Percentiles rank a stretch among this genome's conserved stretches.
These are phyloP conservation scores for Magnaporthiopsis incrustans DNA, from an alignment of 2,329 filamentous ascomycete genomes.

Conservation along the genomic window DNA sequence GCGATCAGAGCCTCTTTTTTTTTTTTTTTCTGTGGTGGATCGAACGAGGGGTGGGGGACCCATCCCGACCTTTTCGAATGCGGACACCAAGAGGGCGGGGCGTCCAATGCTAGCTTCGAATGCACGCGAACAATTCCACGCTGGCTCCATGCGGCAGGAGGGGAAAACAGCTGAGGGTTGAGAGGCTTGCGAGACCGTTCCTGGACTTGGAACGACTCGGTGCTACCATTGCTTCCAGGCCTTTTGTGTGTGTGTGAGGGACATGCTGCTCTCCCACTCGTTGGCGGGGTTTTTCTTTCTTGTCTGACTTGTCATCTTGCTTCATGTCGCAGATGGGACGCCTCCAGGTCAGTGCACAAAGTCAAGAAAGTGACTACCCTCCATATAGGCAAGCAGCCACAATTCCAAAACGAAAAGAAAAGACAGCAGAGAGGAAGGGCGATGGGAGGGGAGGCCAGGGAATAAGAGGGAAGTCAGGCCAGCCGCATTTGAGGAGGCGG, in stretches of 20 bases:
- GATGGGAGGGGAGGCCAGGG: background rate
- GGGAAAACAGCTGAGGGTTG: background rate
- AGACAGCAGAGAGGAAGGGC: no score
- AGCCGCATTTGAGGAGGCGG: background rate
- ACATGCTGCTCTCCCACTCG: background rate
- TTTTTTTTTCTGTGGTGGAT: background rate
- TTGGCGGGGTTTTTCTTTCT: background rate
- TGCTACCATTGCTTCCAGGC: no score
- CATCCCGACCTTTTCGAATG: background rate
- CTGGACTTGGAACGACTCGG: background rate
- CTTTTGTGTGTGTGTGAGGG: background rate
- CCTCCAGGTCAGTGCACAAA: no score
- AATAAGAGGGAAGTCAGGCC: background rate
- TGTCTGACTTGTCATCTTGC: background rate
- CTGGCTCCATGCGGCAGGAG: background rate
- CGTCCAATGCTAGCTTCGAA: slow-evolving; percentile 3
- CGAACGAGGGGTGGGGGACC: background rate
- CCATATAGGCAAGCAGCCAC: background rate
- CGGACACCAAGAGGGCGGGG: slow-evolving; percentile 1
- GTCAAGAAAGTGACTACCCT: no score
- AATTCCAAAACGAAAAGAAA: background rate
- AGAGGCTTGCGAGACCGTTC: background rate
- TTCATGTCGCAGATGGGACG: background rate
- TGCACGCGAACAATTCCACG: slow-evolving; percentile 4
- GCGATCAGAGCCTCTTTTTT: background rate